Percentiles rank a stretch among this genome's conserved stretches.
Conservation (phyloP, 1,139 yeast species). For the Candida sanyaensis region DNA sequence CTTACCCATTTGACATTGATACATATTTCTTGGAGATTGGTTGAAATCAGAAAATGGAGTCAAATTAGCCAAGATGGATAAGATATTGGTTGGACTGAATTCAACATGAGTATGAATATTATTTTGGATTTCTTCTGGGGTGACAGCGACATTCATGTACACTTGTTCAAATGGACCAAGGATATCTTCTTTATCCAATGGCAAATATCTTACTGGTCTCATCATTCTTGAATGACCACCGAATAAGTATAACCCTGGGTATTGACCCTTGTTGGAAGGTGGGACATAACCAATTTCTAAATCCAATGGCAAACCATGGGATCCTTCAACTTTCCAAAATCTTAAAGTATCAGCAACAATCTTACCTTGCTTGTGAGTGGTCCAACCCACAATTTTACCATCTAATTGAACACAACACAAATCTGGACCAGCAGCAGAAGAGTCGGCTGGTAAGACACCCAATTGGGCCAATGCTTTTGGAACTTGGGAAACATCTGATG, state of each 20-base stretch:
- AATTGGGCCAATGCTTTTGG: constrained; percentile 67
- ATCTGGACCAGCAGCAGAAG: constrained; percentile 85
- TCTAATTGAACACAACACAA: constrained; percentile 90
- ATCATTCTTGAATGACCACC: constrained; percentile 95
- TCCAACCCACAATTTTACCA: constrained; percentile 93
- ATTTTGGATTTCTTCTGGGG: constrained; percentile 85
- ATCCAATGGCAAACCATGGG: constrained; percentile 74
- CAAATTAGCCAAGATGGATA: constrained; percentile 91
- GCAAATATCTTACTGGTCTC: constrained; percentile 92
- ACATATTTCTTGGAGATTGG: constrained; percentile 99
- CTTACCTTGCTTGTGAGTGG: constrained; percentile 84
- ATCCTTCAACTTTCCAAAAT: constrained; percentile 88
- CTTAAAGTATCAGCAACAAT: constrained; percentile 88
- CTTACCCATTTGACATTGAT: constrained; percentile 99
- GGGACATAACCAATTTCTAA: constrained; percentile 96
- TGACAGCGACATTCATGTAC: constrained; percentile 93
- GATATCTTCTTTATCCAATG: constrained; percentile 77
- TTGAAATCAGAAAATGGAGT: constrained; percentile 98
- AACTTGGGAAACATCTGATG: constrained; percentile 71
- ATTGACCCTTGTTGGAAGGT: constrained; percentile 92
- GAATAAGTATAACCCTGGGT: constrained; percentile 90
- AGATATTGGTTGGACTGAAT: constrained; percentile 88
- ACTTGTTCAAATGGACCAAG: constrained; percentile 98
- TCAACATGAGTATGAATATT: constrained; percentile 91
- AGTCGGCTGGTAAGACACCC: constrained; percentile 80